Base-by-base conservation (phyloP, 768 basidiomycete species). In the Termitomyces sp. region DNA sequence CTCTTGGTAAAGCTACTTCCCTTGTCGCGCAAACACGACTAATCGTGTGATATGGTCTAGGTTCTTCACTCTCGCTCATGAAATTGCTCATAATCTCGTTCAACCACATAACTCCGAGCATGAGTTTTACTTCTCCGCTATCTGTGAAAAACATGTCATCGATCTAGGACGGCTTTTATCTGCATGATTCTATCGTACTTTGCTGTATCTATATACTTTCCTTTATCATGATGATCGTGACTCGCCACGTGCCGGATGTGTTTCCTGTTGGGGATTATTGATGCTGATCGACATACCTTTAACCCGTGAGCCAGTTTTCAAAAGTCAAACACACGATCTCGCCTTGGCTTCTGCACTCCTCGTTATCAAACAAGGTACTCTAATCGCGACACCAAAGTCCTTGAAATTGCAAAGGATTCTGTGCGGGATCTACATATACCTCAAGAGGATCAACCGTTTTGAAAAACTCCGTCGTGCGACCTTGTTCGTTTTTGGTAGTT, bases 61-160 rank as follows among this genome's bases (percentile, higher is more conserved):
- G 90, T 99, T 88, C 71, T 92, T 95, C 66, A 87, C 90, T 0
- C 78, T 97, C 15, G 94, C 95, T 0, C 96, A 97, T 68, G 94
- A 94, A 67, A 90, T 94, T 62, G 92, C 92, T 9, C 94, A 98
- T 71, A 98, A 96, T 66, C 75, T 97, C 2, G 87, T 95, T 16
- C 79, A 85, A 42, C 82, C 84, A 0, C 95, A 97, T 65, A 94
- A 96, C 69, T 86, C 91, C 1, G 88, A 94, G 66, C 94, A 96
- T 62, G 92, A 94, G 61, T 98, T 97, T 70, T 97, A 92, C 70
- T 94, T 96, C 65, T 92, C 92, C 29, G 86, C 90, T 6, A 89
- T 98, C 20, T 91, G 90, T 61, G 92, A 97, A 72, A 81, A 78
- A 34, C 79, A 81, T 65, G 67, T 87, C 28, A 61, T 76, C 51